Base-by-base conservation (phyloP, 2,329 filamentous ascomycete genomes). In the Colletotrichum eremochloae region DNA sequence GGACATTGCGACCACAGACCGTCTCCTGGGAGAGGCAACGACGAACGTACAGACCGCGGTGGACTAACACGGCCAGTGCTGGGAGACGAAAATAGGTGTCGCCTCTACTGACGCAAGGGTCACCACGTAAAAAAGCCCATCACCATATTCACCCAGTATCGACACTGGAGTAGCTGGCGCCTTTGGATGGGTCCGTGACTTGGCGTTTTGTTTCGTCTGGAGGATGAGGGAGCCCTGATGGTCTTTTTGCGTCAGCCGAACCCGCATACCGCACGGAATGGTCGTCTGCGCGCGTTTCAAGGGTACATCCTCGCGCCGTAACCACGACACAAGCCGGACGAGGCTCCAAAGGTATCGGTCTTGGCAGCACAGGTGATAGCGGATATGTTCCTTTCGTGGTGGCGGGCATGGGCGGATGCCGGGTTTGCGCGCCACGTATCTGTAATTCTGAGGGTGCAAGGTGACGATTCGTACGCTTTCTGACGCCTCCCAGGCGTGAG, bases 191-290 rank as follows among this genome's bases (percentile, higher is more conserved):
- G 66, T 65, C 70, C 55, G 66, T 72, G 70, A 20, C 15, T 56
- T 33, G 11, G 18, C n/a, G 48, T 65, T 65, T 65, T 50, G 70
- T 72, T 72, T 72, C 70, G 66, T 72, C 70, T 72, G 66, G 69
- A 48, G 20, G 14, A 1, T 0, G n/a, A 18, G n/a, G 29, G 14
- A 62, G 65, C 66, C 38, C 40, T 72, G 48, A 36, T 67, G 33
- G 58, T 50, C 14, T 36, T 46, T 60, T 56, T 33, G 29, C n/a
- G 48, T 55, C 40, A 56, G 31, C 60, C 66, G 33, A 70, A 62
- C 66, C 46, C 40, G 55, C 46, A 61, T 12, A 2, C 66, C 48
- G 69, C 69, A 72, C 61, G 46, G 55, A 31, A 24, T 38, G 11
- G 3, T 18, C 9, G 36, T 63, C 46, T 53, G 65, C 65, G 56